Conservation (phyloP, 2,329 filamentous ascomycete species). For the Penicillium hordei region DNA sequence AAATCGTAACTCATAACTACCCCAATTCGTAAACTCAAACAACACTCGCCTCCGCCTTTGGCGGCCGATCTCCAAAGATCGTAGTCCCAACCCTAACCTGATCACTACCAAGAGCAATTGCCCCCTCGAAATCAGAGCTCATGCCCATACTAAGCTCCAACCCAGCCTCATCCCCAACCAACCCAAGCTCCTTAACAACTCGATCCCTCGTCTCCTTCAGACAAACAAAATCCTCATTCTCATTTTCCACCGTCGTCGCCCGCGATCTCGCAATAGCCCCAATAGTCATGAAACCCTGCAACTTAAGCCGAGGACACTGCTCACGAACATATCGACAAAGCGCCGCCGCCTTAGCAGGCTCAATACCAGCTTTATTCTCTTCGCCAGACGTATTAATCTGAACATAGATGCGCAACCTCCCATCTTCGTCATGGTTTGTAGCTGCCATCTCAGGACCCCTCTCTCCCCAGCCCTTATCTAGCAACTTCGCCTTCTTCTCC, state of each 20-base stretch:
- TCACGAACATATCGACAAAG: conserved; percentile 70
- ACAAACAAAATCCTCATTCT: conserved; percentile 84
- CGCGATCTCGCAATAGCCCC: conserved; percentile 85
- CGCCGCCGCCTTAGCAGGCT: conserved; percentile 61
- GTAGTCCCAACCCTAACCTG: conserved; percentile 92
- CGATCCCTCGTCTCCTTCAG: conserved; percentile 69
- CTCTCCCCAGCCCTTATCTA: conserved; percentile 73
- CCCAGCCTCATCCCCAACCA: conserved; percentile 49
- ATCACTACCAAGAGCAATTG: conserved; percentile 76
- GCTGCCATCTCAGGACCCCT: conserved; percentile 41
- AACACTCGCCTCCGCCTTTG: conserved; percentile 75
- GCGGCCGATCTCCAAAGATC: conserved; percentile 83
- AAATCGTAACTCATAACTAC: conserved; percentile 20
- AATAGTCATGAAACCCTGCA: conserved; percentile 94
- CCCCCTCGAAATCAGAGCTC: conserved; percentile 93
- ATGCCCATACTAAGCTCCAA: conserved; percentile 97
- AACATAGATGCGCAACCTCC: conserved; percentile 70
- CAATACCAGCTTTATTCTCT: conserved; percentile 76
- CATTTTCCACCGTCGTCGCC: conserved; percentile 69
- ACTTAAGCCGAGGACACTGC: conserved; percentile 68
- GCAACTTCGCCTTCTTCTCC: conserved; percentile 77
- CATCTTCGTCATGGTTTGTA: conserved; percentile 27
- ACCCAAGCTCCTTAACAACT: conserved; percentile 62
- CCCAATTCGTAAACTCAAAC: conserved; percentile 27
- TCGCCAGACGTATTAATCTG: conserved; percentile 97